Evolutionary conservation across 2,329 filamentous ascomycete species (phyloP).

Genomic region (Curvularia verruculosa): DNA sequence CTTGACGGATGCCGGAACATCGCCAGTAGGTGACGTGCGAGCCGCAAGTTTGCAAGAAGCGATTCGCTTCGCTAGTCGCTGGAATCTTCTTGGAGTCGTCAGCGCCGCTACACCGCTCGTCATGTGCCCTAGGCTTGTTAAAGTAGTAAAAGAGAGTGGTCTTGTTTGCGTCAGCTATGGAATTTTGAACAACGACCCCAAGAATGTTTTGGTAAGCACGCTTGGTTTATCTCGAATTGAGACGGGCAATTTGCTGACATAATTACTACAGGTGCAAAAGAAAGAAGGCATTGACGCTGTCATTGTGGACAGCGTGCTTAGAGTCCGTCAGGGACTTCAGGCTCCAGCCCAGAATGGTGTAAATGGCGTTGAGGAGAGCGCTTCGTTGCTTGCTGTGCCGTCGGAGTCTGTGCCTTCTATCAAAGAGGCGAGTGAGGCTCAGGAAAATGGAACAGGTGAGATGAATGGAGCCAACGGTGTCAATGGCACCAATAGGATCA

Average conservation of each 20-base stretch:
- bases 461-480: not conserved
- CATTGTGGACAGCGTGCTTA: conserved; percentile 93
- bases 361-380: conserved; percentile 3
- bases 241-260: too few relatives aligned
- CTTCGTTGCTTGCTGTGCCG: conserved; percentile 13
- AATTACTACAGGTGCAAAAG: conserved; percentile 74
- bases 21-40: conserved; percentile 81
- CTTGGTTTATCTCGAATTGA: not conserved
- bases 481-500: not conserved
- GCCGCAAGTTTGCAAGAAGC: conserved; percentile 94
- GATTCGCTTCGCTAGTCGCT: conserved; percentile 89
- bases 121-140: conserved; percentile 84
- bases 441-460: not conserved
- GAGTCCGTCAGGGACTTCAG: conserved; percentile 90
- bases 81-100: conserved; percentile 93
- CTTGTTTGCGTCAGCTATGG: conserved; percentile 96
- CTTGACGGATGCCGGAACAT: conserved; percentile 86
- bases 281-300: conserved; percentile 96
- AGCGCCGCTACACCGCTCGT: conserved; percentile 87
- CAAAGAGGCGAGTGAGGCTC: conserved; percentile 5
- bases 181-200: conserved; percentile 83
- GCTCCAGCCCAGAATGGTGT: conserved; percentile 24
- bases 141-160: conserved; percentile 91
- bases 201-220: conserved; percentile 77
- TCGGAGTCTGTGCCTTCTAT: conserved; percentile 10